Evolutionary conservation across 225 moss, liverwort and hornwort species (phyloP).

Genomic region (Climacium dendroides): DNA sequence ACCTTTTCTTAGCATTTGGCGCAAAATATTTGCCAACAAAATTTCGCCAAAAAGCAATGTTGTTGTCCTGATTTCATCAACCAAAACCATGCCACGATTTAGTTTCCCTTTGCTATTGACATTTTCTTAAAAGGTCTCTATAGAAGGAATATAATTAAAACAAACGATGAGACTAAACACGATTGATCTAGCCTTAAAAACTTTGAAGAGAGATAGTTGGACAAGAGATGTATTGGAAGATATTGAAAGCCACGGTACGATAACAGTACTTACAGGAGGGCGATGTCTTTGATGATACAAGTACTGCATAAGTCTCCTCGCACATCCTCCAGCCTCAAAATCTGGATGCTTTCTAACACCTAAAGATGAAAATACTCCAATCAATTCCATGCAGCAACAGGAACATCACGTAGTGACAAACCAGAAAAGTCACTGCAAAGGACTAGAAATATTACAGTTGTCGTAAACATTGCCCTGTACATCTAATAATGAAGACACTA

Average conservation of each 20-base stretch:
- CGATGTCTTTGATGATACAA: constrained; percentile 96
- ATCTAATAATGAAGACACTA: neutral
- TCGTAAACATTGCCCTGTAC: neutral
- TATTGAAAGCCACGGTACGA: neutral
- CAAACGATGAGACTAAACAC: neutral
- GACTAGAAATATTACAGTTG: neutral
- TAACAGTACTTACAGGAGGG: constrained; percentile 52
- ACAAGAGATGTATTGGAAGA: neutral
- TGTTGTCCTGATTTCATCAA: constrained; percentile 66
- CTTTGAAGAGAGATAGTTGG: neutral
- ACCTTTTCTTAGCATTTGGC: constrained; percentile 86
- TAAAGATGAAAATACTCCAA: neutral
- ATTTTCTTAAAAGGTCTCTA: neutral
- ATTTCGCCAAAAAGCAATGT: constrained; percentile 90
- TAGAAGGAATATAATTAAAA: neutral
- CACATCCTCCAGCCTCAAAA: constrained; percentile 74
- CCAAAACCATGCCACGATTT: neutral
- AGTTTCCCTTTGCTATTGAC: neutral
- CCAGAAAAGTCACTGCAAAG: neutral
- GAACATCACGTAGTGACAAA: neutral
- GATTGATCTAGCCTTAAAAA: neutral
- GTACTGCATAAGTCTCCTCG: constrained; percentile 81
- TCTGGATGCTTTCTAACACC: constrained; percentile 64
- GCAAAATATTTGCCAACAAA: constrained; percentile 90
- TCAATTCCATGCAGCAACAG: neutral